phyloP scores from a whole-genome alignment of 768 basidiomycete genomes.

The Leccinum boreale region DNA sequence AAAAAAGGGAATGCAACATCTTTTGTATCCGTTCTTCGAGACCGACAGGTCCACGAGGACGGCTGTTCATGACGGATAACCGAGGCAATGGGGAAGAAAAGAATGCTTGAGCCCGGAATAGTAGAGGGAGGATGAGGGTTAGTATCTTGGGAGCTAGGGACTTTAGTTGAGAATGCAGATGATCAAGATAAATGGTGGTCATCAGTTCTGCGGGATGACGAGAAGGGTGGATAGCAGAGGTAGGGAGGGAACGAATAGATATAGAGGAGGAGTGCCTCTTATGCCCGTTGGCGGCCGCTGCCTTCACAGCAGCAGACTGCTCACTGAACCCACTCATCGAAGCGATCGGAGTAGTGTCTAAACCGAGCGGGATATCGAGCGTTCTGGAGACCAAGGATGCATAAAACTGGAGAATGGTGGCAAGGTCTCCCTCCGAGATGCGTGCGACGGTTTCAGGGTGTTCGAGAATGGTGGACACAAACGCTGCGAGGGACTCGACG shows the following conservation, averaged over 20 bases:
- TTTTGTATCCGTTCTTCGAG: conserved; percentile 58
- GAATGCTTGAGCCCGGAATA: conserved; percentile 69
- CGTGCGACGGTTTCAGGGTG: conserved; percentile 54
- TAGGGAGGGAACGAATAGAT: conserved; percentile 44
- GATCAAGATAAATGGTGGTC: conserved; percentile 57
- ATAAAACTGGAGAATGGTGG: conserved; percentile 59
- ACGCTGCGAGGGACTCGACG: conserved; percentile 56
- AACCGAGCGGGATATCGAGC: conserved; percentile 34
- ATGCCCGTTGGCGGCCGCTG: conserved; percentile 39
- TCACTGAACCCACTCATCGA: conserved; percentile 34
- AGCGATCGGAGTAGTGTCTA: conserved; percentile 13
- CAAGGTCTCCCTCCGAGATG: conserved; percentile 56
- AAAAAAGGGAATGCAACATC: conserved; percentile 52
- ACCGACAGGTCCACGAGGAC: conserved; percentile 28
- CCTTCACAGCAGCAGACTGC: conserved; percentile 19
- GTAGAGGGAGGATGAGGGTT: conserved; percentile 56
- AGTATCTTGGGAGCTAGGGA: conserved; percentile 54
- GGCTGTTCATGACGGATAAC: conserved; percentile 49
- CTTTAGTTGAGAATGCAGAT: conserved; percentile 61
- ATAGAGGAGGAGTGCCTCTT: conserved; percentile 61
- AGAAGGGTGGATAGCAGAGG: conserved; percentile 27
- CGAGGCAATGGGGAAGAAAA: conserved; percentile 67
- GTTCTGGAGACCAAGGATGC: conserved; percentile 54
- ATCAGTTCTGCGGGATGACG: conserved; percentile 64
- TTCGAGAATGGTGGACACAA: conserved; percentile 50